Conservation (phyloP, 768 basidiomycete species). For the Pholiota conissans region DNA sequence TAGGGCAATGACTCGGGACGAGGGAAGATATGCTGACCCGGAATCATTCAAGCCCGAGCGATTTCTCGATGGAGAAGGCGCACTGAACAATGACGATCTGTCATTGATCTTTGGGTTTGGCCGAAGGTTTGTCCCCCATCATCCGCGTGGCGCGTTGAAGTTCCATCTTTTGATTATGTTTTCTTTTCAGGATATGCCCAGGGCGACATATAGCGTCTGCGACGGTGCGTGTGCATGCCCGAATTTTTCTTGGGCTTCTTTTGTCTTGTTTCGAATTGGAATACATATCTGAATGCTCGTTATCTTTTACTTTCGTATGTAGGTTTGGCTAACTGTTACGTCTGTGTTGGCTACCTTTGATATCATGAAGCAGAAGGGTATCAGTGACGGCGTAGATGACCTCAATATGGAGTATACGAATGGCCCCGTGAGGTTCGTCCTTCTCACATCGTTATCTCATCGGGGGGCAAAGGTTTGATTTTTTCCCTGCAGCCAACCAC, state of each 20-base stretch:
- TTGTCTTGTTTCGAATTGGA: too few species aligned
- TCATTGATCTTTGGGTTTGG: conserved; percentile 23
- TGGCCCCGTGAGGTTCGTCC: conserved; percentile 10
- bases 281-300: too few species aligned
- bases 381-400: conserved; percentile 10
- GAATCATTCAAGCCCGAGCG: conserved; percentile 27
- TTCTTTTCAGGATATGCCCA: conserved; percentile 16
- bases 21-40: conserved; percentile 23
- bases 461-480: neutral
- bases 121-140: conserved; percentile 16
- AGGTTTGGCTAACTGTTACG: conserved; percentile 19
- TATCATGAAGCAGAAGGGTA: conserved; percentile 11
- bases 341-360: conserved; percentile 17
- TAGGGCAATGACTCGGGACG: conserved; percentile 26
- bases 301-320: neutral
- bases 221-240: conserved; percentile 7
- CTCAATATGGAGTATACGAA: conserved; percentile 12
- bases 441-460: neutral
- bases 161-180: neutral
- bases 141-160: neutral
- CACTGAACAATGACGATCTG: conserved; percentile 15
- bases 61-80: conserved; percentile 18
- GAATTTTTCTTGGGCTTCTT: neutral
- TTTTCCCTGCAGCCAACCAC: conserved; percentile 17
- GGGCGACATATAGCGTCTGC: conserved; percentile 20